Percentiles rank a stretch among this genome's conserved stretches.
phyloP scores from a whole-genome alignment of 2,329 filamentous ascomycete species.

The Alternaria arbusti region DNA sequence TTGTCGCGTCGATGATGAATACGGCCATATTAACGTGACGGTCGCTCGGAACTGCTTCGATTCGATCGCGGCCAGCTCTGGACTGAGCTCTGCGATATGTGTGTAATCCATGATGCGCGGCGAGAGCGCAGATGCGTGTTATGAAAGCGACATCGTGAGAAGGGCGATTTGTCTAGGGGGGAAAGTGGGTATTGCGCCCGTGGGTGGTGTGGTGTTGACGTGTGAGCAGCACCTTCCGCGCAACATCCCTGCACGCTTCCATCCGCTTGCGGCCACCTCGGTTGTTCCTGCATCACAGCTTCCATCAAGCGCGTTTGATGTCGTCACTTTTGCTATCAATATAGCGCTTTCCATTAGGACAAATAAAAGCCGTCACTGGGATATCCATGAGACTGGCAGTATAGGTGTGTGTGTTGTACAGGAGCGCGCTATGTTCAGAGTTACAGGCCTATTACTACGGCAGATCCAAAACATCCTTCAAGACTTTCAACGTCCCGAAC shows the following conservation, averaged over 20 bases:
- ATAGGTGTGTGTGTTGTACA: background rate
- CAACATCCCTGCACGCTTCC: background rate
- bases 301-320: background rate
- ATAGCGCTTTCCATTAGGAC: background rate
- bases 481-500: conserved; percentile 24
- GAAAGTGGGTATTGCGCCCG: background rate
- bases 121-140: conserved; percentile 10
- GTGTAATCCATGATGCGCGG: conserved; percentile 35
- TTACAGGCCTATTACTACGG: background rate
- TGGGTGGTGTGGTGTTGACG: background rate
- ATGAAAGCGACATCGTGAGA: conserved; percentile 8
- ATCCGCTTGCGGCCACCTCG: conserved; percentile 5
- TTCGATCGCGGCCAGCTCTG: conserved; percentile 36
- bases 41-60: conserved; percentile 66
- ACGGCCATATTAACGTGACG: conserved; percentile 90
- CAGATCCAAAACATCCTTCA: conserved; percentile 24
- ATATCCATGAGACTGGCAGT: background rate
- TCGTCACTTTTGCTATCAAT: background rate
- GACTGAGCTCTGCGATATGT: conserved; percentile 42
- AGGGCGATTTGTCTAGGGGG: background rate
- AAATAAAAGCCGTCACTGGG: background rate
- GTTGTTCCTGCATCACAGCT: background rate
- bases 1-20: conserved; percentile 75
- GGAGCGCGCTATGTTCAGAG: background rate
- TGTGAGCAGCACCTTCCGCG: conserved; percentile 14